These are phyloP conservation scores for Chlorella ohadii DNA, from an alignment of 139 green algal genomes.

Conservation along the genomic window DNA sequence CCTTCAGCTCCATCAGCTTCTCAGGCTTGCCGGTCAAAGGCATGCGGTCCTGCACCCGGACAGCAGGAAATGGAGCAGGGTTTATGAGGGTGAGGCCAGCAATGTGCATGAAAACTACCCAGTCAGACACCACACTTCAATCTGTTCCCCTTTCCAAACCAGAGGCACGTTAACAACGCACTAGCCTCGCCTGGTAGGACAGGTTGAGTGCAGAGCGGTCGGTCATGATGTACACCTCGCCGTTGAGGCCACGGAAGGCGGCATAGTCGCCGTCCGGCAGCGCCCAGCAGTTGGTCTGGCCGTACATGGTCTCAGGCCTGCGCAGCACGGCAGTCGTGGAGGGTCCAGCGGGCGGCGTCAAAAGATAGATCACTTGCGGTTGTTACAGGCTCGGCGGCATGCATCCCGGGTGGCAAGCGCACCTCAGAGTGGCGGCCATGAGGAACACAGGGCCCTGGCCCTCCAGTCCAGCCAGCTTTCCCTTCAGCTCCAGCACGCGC, in stretches of 20 bases:
- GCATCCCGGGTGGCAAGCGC: not conserved
- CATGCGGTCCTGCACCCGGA: slow-evolving; percentile 49
- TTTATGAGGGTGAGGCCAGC: too few relatives aligned
- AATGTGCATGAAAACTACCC: too few relatives aligned
- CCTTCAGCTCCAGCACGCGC: slow-evolving; percentile 81
- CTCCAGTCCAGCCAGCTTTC: slow-evolving; percentile 72
- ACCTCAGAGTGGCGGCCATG: slow-evolving; percentile 93
- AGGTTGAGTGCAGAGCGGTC: slow-evolving; percentile 93
- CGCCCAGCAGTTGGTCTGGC: slow-evolving; percentile 98
- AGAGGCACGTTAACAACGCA: too few relatives aligned
- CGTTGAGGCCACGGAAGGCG: slow-evolving; percentile 80
- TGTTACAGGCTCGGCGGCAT: too few relatives aligned
- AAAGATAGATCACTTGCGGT: too few relatives aligned
- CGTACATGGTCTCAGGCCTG: slow-evolving; percentile 98
- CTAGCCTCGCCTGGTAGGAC: slow-evolving; percentile 75
- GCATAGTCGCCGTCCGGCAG: slow-evolving; percentile 96
- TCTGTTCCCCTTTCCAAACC: too few relatives aligned
- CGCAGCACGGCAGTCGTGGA: not conserved
- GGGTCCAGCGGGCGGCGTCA: too few relatives aligned
- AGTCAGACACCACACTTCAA: too few relatives aligned
- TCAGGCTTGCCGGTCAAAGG: slow-evolving; percentile 75
- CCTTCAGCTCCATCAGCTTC: slow-evolving; percentile 84
- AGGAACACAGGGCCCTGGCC: slow-evolving; percentile 84
- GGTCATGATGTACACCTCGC: slow-evolving; percentile 92
- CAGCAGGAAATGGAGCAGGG: too few relatives aligned